phyloP scores from a whole-genome alignment of 1,139 yeast species.

The Torulaspora globosa region DNA sequence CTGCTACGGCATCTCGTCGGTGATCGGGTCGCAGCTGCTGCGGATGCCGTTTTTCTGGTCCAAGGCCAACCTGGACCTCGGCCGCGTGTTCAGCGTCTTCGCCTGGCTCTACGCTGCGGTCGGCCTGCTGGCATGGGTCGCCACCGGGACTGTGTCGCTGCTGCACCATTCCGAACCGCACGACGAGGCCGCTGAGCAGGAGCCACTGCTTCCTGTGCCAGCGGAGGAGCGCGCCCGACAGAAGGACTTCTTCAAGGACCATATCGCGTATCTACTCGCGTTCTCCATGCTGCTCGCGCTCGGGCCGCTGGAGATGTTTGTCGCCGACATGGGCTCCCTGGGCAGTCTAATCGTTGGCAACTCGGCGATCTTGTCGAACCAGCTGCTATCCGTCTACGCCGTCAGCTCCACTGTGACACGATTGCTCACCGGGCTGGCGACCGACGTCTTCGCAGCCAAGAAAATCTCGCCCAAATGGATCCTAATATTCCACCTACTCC shows the following conservation, averaged over 20 bases:
- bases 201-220: conserved; percentile 15
- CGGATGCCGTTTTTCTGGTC: conserved; percentile 42
- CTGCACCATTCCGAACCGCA: conserved; percentile 25
- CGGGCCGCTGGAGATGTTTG: conserved; percentile 86
- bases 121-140: conserved; percentile 56
- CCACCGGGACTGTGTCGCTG: conserved; percentile 61
- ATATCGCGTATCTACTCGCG: conserved; percentile 61
- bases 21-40: conserved; percentile 48
- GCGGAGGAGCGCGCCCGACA: conserved; percentile 9
- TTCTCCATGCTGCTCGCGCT: conserved; percentile 61
- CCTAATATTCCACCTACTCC: conserved; percentile 40
- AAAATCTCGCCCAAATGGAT: conserved; percentile 44
- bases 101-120: conserved; percentile 53
- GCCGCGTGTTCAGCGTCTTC: conserved; percentile 54
- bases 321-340: conserved; percentile 79
- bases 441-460: conserved; percentile 49
- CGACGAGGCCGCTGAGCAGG: conserved; percentile 15
- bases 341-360: conserved; percentile 28
- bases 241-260: conserved; percentile 51
- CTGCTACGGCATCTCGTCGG: conserved; percentile 76
- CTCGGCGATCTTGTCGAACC: conserved; percentile 39
- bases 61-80: conserved; percentile 43
- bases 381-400: conserved; percentile 51
- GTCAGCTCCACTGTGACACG: conserved; percentile 60
- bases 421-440: conserved; percentile 58